Percentiles rank a stretch among this genome's conserved stretches.
Conservation (phyloP, 169 alveolate genomes). For the Besnoitia besnoiti region DNA sequence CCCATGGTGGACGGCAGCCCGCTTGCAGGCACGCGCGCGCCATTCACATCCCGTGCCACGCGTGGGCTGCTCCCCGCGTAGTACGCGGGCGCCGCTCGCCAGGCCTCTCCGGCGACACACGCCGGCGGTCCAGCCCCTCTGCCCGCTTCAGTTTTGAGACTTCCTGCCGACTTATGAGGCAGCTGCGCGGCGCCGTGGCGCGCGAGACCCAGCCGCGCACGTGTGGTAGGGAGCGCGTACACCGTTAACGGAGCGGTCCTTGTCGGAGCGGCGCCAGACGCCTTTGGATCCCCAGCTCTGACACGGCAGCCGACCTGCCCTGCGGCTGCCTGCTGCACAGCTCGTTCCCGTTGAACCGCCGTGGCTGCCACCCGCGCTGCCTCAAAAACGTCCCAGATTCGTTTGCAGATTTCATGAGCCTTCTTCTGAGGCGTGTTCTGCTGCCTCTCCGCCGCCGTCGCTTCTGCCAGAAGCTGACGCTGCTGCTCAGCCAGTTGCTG, state of each 20-base stretch:
- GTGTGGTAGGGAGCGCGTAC: not conserved
- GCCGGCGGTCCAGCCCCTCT: no score
- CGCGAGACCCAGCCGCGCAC: not conserved
- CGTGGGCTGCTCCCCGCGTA: not conserved
- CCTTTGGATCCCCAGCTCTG: not conserved
- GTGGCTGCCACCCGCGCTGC: not conserved
- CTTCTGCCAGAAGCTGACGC: slow-evolving; percentile 9
- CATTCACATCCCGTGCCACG: not conserved
- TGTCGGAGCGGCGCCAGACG: not conserved
- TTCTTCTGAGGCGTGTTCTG: not conserved
- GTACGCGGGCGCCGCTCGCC: not conserved
- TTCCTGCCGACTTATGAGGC: not conserved
- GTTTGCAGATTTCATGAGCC: slow-evolving; percentile 17
- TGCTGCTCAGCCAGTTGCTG: not conserved
- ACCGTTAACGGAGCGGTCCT: not conserved
- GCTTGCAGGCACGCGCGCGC: not conserved
- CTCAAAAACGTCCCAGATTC: not conserved
- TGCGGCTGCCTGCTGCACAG: not conserved
- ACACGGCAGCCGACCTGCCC: not conserved
- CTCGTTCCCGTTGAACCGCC: not conserved
- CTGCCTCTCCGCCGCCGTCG: slow-evolving; percentile 12
- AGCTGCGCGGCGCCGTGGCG: not conserved
- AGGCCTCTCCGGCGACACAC: not conserved
- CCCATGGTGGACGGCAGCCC: not conserved
- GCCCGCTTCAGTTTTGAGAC: not conserved